phyloP scores from a whole-genome alignment of 208 protist genomes.

The Novymonas esmeraldas region DNA sequence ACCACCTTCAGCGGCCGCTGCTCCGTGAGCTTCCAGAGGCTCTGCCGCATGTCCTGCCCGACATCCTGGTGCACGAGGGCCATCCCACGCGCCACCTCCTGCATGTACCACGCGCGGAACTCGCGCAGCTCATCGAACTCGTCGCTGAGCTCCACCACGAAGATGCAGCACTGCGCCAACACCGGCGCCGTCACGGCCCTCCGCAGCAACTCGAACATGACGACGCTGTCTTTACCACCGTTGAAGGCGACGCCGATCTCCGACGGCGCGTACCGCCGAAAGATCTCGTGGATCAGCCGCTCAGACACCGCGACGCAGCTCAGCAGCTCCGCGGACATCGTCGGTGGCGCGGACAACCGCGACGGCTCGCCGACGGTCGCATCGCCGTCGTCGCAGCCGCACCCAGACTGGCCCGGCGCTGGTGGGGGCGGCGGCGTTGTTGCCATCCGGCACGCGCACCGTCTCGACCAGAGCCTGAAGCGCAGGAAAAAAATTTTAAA shows the following conservation, averaged over 20 bases:
- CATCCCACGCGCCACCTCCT: constrained; percentile 30
- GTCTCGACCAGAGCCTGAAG: too few relatives aligned
- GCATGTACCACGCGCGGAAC: constrained; percentile 66
- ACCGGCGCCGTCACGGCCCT: constrained; percentile 43
- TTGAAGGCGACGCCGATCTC: constrained; percentile 90
- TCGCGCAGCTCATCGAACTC: constrained; percentile 79
- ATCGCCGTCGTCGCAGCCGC: not conserved
- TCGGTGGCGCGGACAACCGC: not conserved
- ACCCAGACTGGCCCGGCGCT: too few relatives aligned
- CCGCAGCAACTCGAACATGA: constrained; percentile 79
- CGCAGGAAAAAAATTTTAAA: too few relatives aligned
- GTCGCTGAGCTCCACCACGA: constrained; percentile 55
- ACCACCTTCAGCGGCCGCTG: constrained; percentile 54
- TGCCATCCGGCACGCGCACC: too few relatives aligned
- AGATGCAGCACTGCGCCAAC: constrained; percentile 50
- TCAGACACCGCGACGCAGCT: constrained; percentile 9
- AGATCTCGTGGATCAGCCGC: constrained; percentile 50
- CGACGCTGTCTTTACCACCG: constrained; percentile 90
- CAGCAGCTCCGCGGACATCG: constrained; percentile 12
- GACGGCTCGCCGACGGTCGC: not conserved
- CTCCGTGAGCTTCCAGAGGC: constrained; percentile 55
- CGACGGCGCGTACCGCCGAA: constrained; percentile 33
- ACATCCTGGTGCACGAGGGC: constrained; percentile 34
- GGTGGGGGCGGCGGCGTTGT: too few relatives aligned
- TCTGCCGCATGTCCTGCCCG: constrained; percentile 47